Evolutionary conservation across 805 yeast genomes (phyloP), one percentile per base, ranked within the genome.

Genomic region (Tetrapisispora iriomotensis): DNA sequence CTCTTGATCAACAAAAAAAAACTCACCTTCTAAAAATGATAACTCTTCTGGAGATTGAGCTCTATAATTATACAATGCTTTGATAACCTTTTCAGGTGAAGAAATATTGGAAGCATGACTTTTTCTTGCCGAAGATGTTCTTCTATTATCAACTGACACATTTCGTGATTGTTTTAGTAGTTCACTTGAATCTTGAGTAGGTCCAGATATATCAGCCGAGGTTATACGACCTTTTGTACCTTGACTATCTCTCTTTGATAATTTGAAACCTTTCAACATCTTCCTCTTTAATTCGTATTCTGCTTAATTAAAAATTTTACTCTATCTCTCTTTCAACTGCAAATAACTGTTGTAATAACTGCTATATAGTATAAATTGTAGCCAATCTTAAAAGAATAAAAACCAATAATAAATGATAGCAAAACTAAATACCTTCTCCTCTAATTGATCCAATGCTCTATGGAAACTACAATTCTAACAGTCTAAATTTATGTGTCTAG

Each of bases 11-110:
- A 92, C 94, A 54, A 85, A 86, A 63, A 88, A 85, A 56, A 87
- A 88, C 54, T 90, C 96, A 28, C 96, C 96, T 48, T 77, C 75
- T 31, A 62, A 54, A 58, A 92, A 90, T 23, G 76, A 70, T 26
- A 90, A 69, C 57, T 90, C 96, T 18, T 84, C 86, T 1, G 84
- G 77, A 12, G 82, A 80, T 49, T 80, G 88, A 1, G 95, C 82
- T 31, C 66, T 66, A 61, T 88, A 88, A 53, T 80, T 81, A 50
- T 75, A 77, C 14, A 80, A 63, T 0, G 97, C 96, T 45, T 77
- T 79, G 43, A 92, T 85, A 33, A 85, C 94, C 54, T 81, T 81
- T 44, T 77, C 80, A 4, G 95, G 95, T 3, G 56, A 40, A 6
- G 48, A 29, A 5, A 46, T 27, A 36, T 51, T 49, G 8, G 50